phyloP scores from a whole-genome alignment of 2,329 filamentous ascomycete genomes.

The Chaetomium strumarium region DNA sequence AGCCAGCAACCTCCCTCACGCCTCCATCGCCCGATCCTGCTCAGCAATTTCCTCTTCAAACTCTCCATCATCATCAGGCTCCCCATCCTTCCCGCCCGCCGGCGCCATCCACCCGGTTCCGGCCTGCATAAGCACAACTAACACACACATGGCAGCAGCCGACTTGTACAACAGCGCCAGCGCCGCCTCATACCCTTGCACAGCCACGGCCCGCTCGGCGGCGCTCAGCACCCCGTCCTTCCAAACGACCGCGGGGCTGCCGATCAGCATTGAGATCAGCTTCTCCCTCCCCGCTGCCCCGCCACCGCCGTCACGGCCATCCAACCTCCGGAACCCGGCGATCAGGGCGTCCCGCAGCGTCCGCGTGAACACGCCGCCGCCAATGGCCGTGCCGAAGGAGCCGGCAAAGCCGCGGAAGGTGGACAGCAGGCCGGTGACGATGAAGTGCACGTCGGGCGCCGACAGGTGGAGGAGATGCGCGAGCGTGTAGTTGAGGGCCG shows the following conservation, averaged over 20 bases:
- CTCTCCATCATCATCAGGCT: slow-evolving; percentile 45
- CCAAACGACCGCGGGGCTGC: slow-evolving; percentile 46
- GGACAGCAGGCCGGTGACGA: slow-evolving; percentile 67
- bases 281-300: slow-evolving; percentile 30
- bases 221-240: slow-evolving; percentile 37
- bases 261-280: slow-evolving; percentile 44
- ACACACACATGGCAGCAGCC: slow-evolving; percentile 38
- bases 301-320: slow-evolving; percentile 29
- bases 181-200: slow-evolving; percentile 43
- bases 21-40: slow-evolving; percentile 30
- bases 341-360: slow-evolving; percentile 50
- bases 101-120: slow-evolving; percentile 47
- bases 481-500: slow-evolving; percentile 72
- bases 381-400: slow-evolving; percentile 73
- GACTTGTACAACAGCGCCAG: slow-evolving; percentile 42
- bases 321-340: slow-evolving; percentile 48
- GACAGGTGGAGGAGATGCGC: slow-evolving; percentile 74
- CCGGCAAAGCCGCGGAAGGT: slow-evolving; percentile 80
- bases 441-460: slow-evolving; percentile 59
- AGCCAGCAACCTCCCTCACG: slow-evolving; percentile 3
- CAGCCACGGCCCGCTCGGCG: slow-evolving; percentile 40
- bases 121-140: slow-evolving; percentile 44
- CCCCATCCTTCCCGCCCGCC: slow-evolving; percentile 33
- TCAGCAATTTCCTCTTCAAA: slow-evolving; percentile 32
- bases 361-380: slow-evolving; percentile 68